phyloP scores from a whole-genome alignment of 495 filamentous ascomycete genomes.

The Penicillium silybi region DNA sequence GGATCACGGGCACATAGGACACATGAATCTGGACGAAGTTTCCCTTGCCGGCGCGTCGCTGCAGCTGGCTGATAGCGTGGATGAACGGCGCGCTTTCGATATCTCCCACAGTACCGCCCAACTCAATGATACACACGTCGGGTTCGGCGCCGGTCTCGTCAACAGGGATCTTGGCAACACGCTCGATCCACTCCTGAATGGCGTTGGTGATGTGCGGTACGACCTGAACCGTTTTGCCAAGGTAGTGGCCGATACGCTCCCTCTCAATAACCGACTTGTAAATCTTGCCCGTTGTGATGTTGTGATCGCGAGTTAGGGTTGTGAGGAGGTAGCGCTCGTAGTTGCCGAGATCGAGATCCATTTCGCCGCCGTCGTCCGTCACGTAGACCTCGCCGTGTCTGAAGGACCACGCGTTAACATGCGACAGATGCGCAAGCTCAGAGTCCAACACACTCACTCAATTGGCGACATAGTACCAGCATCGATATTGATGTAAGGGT shows the following conservation, averaged over 20 bases:
- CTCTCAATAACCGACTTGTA: conserved; percentile 81
- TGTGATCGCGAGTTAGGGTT: conserved; percentile 24
- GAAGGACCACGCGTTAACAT: background rate
- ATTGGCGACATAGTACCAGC: conserved; percentile 77
- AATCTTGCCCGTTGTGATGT: conserved; percentile 74
- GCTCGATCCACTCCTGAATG: conserved; percentile 89
- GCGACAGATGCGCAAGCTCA: background rate
- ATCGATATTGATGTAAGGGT: conserved; percentile 60
- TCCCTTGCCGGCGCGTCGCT: conserved; percentile 63
- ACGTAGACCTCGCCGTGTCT: conserved; percentile 71
- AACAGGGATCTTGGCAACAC: conserved; percentile 80
- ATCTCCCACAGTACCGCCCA: conserved; percentile 75
- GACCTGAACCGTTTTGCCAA: conserved; percentile 90
- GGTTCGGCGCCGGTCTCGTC: conserved; percentile 79
- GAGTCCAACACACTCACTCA: conserved; percentile 41
- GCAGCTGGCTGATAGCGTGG: conserved; percentile 77
- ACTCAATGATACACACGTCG: conserved; percentile 87
- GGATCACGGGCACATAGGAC: conserved; percentile 32
- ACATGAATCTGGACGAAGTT: conserved; percentile 76
- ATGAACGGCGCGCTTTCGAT: conserved; percentile 90
- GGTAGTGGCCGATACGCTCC: conserved; percentile 78
- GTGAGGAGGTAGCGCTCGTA: conserved; percentile 59
- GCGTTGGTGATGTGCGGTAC: conserved; percentile 89
- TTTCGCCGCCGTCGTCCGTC: conserved; percentile 72
- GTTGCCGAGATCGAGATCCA: conserved; percentile 92